These are phyloP conservation scores for Ceratobasidium sp. DNA, from an alignment of 1,284 basidiomycete genomes.

Conservation along the genomic window DNA sequence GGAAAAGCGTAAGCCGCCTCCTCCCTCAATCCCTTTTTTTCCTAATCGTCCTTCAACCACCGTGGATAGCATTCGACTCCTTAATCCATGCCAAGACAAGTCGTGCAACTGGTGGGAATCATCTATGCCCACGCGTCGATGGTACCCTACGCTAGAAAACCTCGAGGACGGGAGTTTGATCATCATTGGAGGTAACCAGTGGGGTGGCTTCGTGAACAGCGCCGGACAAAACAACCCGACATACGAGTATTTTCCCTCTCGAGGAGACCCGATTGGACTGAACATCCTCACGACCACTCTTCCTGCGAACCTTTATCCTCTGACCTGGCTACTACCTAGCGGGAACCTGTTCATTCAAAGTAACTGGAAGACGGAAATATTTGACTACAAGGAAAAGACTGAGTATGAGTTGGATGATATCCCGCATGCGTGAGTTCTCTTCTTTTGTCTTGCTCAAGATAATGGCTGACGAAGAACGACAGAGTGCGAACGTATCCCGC, in stretches of 20 bases:
- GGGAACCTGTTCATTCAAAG: conserved; percentile 89
- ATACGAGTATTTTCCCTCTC: conserved; percentile 87
- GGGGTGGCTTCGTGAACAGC: conserved; percentile 86
- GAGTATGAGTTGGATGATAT: conserved; percentile 48
- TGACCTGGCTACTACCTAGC: conserved; percentile 87
- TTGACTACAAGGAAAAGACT: conserved; percentile 74
- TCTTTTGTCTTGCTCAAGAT: conserved; percentile 62
- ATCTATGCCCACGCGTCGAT: conserved; percentile 49
- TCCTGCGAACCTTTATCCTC: conserved; percentile 90
- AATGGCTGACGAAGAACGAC: conserved; percentile 57
- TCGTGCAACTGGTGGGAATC: conserved; percentile 46
- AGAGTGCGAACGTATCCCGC: conserved; percentile 90
- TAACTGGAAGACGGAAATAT: conserved; percentile 67
- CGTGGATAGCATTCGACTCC: conserved; percentile 59
- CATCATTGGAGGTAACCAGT: conserved; percentile 72
- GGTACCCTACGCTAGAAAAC: conserved; percentile 50
- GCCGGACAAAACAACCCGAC: conserved; percentile 88
- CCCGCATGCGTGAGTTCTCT: conserved; percentile 47
- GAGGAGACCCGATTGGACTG: conserved; percentile 74
- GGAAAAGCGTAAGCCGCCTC: conserved; percentile 76
- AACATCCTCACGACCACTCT: conserved; percentile 85
- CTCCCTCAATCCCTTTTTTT: no score
- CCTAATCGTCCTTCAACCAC: conserved; percentile 61
- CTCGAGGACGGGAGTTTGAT: conserved; percentile 64
- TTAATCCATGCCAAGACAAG: conserved; percentile 48